These are phyloP conservation scores for Piper betle DNA, from an alignment of 164 flowering plant species.

Conservation along the genomic window DNA sequence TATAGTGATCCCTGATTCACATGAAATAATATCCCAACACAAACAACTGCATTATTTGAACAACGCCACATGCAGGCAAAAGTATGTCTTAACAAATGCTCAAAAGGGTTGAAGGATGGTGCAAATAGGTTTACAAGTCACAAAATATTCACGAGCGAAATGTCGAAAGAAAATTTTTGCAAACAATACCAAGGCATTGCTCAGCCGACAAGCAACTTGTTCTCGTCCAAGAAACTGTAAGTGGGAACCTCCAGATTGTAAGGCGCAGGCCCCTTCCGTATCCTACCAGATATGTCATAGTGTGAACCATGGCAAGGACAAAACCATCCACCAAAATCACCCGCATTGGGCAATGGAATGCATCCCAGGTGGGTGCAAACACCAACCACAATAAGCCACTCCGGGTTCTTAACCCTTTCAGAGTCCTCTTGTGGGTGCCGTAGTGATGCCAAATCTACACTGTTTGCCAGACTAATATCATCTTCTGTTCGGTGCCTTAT, in stretches of 20 bases:
- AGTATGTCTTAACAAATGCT: background rate
- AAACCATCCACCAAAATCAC: slow-evolving; percentile 19
- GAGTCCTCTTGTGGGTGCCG: slow-evolving; percentile 16
- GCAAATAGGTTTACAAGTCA: background rate
- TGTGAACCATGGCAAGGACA: slow-evolving; percentile 17
- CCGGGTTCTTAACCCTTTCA: slow-evolving; percentile 14
- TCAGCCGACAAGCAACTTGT: slow-evolving; percentile 12
- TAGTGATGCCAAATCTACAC: slow-evolving; percentile 15
- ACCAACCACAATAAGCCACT: slow-evolving; percentile 21
- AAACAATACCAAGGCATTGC: background rate
- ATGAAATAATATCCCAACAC: background rate
- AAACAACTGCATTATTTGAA: background rate
- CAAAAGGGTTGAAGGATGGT: background rate
- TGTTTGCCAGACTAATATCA: slow-evolving; percentile 13
- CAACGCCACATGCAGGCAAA: background rate
- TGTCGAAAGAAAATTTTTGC: too few species aligned
- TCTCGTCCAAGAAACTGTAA: slow-evolving; percentile 17
- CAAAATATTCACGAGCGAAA: background rate
- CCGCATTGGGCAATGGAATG: slow-evolving; percentile 17
- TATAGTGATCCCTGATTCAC: background rate
- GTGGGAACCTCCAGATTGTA: slow-evolving; percentile 18
- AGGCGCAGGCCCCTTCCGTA: slow-evolving; percentile 19
- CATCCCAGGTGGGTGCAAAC: slow-evolving; percentile 15
- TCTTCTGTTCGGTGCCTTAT: slow-evolving; percentile 16
- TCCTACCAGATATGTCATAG: slow-evolving; percentile 18